Conservation (phyloP, 2,329 filamentous ascomycete genomes). For the Microsporum audouinii region DNA sequence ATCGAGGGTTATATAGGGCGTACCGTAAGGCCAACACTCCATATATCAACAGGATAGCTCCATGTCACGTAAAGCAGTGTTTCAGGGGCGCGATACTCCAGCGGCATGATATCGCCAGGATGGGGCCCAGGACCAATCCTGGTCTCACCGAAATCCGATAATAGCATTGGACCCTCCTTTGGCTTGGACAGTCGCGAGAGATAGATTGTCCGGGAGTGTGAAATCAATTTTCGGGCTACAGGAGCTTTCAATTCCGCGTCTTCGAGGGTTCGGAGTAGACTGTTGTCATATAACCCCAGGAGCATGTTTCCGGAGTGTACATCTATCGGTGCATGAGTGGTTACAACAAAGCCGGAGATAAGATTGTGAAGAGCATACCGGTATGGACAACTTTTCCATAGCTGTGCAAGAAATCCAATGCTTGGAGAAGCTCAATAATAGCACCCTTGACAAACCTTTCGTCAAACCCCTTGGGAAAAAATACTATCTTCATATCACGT, state of each 20-base stretch:
- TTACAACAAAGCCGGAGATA: neutral
- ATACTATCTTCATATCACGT: constrained; percentile 16
- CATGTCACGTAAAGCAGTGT: constrained; percentile 20
- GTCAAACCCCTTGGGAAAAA: constrained; percentile 16
- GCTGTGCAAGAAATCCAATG: constrained; percentile 24
- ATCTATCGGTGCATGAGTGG: constrained; percentile 12
- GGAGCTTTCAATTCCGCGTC: constrained; percentile 20
- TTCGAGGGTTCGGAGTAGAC: constrained; percentile 21
- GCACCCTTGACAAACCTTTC: constrained; percentile 17
- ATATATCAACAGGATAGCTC: constrained; percentile 23
- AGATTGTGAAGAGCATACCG: constrained; percentile 12
- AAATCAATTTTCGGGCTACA: constrained; percentile 29
- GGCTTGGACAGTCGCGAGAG: constrained; percentile 13
- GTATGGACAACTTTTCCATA: constrained; percentile 22
- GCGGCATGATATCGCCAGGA: constrained; percentile 36
- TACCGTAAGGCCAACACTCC: constrained; percentile 22
- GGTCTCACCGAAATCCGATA: constrained; percentile 27
- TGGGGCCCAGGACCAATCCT: constrained; percentile 22
- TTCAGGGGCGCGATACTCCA: constrained; percentile 22
- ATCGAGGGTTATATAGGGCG: neutral
- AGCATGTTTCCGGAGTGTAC: constrained; percentile 27
- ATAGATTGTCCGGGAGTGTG: constrained; percentile 24
- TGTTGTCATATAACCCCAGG: constrained; percentile 20
- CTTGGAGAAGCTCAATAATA: constrained; percentile 19
- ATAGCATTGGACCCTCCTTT: neutral